phyloP scores from a whole-genome alignment of 176 grass and related monocot genomes.

The Pharus latifolius region DNA sequence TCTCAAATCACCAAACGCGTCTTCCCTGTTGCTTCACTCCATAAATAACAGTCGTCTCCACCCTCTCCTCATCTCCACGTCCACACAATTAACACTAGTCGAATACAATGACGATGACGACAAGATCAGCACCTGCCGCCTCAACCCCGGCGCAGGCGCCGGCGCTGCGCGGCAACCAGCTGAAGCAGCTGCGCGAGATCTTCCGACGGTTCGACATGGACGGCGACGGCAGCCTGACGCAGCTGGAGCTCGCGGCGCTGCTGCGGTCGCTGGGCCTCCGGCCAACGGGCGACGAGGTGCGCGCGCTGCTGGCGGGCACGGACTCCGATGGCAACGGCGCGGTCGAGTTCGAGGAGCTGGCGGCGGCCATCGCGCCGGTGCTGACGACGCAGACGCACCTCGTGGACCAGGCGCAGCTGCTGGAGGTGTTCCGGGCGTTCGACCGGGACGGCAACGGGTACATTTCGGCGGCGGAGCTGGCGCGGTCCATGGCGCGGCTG shows the following conservation, averaged over 20 bases:
- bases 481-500: slow-evolving; percentile 51
- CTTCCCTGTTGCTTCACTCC: slow-evolving; percentile 4
- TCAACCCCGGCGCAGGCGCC: background rate
- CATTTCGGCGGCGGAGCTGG: slow-evolving; percentile 67
- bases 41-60: slow-evolving; percentile 11
- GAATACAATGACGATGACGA: background rate
- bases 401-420: slow-evolving; percentile 53
- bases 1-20: slow-evolving; percentile 19
- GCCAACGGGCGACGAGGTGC: slow-evolving; percentile 53
- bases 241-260: slow-evolving; percentile 67
- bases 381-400: slow-evolving; percentile 54
- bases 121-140: background rate
- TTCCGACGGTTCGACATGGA: slow-evolving; percentile 79
- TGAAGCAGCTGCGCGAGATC: slow-evolving; percentile 70
- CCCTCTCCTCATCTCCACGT: background rate
- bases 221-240: slow-evolving; percentile 58
- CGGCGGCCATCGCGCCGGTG: slow-evolving; percentile 54
- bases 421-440: slow-evolving; percentile 66
- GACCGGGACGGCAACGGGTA: slow-evolving; percentile 66
- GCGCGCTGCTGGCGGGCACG: slow-evolving; percentile 49
- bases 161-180: slow-evolving; percentile 40
- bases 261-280: slow-evolving; percentile 56
- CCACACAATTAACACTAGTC: background rate
- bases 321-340: slow-evolving; percentile 60
- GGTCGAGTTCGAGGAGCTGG: slow-evolving; percentile 71